Evolutionary conservation across 345 rosid species (phyloP), one percentile per base, ranked within the genome.

Genomic region (Murraya koenigii): DNA sequence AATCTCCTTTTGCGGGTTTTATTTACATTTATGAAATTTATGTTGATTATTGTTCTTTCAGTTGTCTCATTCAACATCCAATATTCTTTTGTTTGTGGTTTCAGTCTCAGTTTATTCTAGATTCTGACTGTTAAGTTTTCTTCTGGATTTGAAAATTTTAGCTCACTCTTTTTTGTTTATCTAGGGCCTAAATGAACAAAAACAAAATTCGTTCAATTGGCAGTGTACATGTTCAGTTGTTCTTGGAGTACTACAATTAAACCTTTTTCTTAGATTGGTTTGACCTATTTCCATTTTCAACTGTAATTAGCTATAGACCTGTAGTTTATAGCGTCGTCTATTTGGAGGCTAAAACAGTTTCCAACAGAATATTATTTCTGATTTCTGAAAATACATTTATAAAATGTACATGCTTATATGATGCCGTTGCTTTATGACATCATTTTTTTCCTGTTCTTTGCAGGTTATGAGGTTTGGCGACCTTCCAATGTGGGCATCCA

Each of bases 381-480:
- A 33, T 33, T 71, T 54, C 17, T 71, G 5, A n/a, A 71, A 55
- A n/a, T 10, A 39, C 13, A 39, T 71, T 20, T 22, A 35, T 32
- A 25, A 71, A 2, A 28, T 54, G 13, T 56, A 22, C 59, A 5
- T 39, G 9, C 9, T 22, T n/a, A 6, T 28, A 8, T n/a, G 28
- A 71, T 32, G 44, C 5, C 30, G 1, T 71, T 54, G 39, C 33
- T 26, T 30, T 6, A 3, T 6, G 67, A 36, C 19, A 39, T 39
- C 32, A 22, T 7, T 69, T 49, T 69, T 32, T 5, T 49, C 17
- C 13, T 66, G 28, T 75, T 55, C 32, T 39, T 11, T 71, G 69
- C 81, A 95, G 98, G 97, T 93, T 41, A 95, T 95, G 99, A 93
- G 93, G 75, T 93, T 95, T 79, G 97, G 98, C 41, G 85, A 91